Evolutionary conservation across 2,329 filamentous ascomycete genomes (phyloP).

Genomic region (Aspergillus ochraceus): DNA sequence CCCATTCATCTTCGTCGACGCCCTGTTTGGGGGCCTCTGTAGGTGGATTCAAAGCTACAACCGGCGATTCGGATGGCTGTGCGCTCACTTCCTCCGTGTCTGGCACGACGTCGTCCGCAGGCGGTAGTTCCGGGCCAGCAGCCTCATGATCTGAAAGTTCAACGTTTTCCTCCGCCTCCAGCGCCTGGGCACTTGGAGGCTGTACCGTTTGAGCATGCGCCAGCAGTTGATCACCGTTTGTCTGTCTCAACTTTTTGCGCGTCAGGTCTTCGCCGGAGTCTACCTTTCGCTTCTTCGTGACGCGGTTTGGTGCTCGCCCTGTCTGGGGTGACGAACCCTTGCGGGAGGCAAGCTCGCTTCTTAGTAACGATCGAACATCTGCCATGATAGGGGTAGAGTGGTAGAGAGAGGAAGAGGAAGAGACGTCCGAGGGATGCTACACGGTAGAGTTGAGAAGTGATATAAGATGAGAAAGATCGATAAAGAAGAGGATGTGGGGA

Average conservation of each 20-base stretch:
- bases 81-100: conserved; percentile 8
- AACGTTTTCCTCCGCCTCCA: conserved; percentile 27
- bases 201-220: conserved; percentile 30
- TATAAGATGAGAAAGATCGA: conserved; percentile 1
- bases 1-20: conserved; percentile 79
- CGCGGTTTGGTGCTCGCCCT: conserved; percentile 33
- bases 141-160: conserved; percentile 28
- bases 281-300: conserved; percentile 58
- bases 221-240: conserved; percentile 32
- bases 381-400: conserved; percentile 56
- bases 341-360: conserved; percentile 72
- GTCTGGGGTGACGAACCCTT: conserved; percentile 62
- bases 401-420: too few relatives aligned
- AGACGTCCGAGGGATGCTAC: not conserved
- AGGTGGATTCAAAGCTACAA: conserved; percentile 8
- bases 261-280: conserved; percentile 40
- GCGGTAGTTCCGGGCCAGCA: conserved; percentile 23
- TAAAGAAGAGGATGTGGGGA: conserved; percentile 21
- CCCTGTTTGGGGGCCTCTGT: conserved; percentile 16
- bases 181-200: conserved; percentile 22
- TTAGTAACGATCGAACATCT: conserved; percentile 76
- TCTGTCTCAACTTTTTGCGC: conserved; percentile 46
- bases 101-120: conserved; percentile 14
- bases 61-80: conserved; percentile 8
- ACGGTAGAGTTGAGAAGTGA: not conserved